Evolutionary conservation across 345 rosid genomes (phyloP), one percentile per base, ranked within the genome.

Genomic region (Trapa incisa): DNA sequence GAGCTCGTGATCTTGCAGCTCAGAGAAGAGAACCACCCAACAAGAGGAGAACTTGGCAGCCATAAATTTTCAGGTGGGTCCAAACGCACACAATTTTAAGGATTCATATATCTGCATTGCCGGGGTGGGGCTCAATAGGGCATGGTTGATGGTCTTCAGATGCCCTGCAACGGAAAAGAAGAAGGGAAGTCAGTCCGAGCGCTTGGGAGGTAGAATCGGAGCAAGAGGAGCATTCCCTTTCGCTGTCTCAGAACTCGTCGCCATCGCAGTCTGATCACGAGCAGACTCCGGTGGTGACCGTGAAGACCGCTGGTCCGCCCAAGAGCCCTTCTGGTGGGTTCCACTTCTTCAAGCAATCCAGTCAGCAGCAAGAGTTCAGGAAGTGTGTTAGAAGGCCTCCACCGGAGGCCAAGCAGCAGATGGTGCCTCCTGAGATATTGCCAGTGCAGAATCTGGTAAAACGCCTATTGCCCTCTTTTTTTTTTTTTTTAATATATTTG

Each of bases 231-330:
- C 88, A 85, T 78, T 86, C 91, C 41, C 87, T 78, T 45, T 84
- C 89, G 0, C 81, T 81, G 42, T 85, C 94, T 12, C 90, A 78
- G 73, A 81, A 81, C 74, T 88, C 95, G 0, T 85, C 95, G 5
- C 87, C 95, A 16, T 86, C 89, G 4, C 86, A 77, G 70, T 88
- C 89, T 61, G 95, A 88, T 72, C 89, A 80, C 70, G 91, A 88
- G 39, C 87, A 79, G 72, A 70, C 75, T 22, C 78, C 82, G 2
- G 75, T 65, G n/a, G n/a, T n/a, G n/a, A n/a, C n/a, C n/a, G 50
- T 64, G 53, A 81, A 75, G 69, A 42, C 70, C 7, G 9, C 72
- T 2, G 77, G 74, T 65, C 69, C 81, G 38, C 41, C 63, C 10
- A 14, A 75, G 47, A 69, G 65, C 4, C 58, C 75, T 58, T 78